Conservation (phyloP, 2,329 filamentous ascomycete species). For the Zasmidium angulare region DNA sequence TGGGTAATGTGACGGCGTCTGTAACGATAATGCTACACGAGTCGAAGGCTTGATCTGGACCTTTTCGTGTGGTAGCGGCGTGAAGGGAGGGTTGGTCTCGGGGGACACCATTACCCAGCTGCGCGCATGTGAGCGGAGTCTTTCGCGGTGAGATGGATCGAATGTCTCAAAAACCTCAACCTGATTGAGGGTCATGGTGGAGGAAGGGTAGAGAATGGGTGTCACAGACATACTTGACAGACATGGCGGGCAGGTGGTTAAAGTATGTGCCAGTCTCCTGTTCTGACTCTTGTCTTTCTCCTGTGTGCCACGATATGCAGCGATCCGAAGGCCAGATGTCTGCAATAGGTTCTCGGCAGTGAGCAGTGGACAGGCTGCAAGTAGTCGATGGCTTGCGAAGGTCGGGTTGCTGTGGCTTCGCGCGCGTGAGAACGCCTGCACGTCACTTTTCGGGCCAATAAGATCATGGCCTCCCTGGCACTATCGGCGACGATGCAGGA, state of each 20-base stretch:
- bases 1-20: conserved; percentile 56
- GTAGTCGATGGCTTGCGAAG: neutral
- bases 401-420: neutral
- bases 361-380: neutral
- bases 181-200: conserved; percentile 16
- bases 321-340: neutral
- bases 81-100: conserved; percentile 61
- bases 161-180: neutral
- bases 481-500: neutral
- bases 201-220: neutral
- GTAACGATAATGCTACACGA: conserved; percentile 71
- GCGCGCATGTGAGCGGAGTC: conserved; percentile 21
- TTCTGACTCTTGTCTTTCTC: conserved; percentile 7
- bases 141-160: conserved; percentile 3
- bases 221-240: conserved; percentile 27
- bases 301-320: conserved; percentile 1
- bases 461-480: neutral
- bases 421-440: neutral
- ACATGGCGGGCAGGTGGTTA: conserved; percentile 15
- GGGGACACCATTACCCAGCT: conserved; percentile 90
- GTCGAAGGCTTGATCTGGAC: conserved; percentile 77
- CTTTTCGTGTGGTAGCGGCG: conserved; percentile 80
- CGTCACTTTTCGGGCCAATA: neutral
- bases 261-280: neutral
- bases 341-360: neutral